Conservation (phyloP, 345 rosid species). For the Reutealis trisperma region DNA sequence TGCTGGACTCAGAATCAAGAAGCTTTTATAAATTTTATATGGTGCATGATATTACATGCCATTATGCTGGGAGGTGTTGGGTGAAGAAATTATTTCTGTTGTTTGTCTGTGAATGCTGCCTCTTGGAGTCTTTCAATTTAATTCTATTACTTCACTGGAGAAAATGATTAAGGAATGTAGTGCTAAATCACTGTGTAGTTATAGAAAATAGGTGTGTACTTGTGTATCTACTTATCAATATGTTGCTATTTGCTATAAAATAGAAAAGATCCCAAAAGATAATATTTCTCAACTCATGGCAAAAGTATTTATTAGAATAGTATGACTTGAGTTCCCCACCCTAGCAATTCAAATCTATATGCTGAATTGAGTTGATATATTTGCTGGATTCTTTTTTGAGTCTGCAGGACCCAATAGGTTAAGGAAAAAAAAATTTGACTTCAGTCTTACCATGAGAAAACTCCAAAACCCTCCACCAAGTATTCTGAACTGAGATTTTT, state of each 20-base stretch:
- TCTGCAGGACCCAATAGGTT: too few species aligned
- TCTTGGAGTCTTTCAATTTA: neutral
- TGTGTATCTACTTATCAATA: neutral
- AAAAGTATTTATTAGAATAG: neutral
- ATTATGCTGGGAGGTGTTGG: neutral
- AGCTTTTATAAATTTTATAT: neutral
- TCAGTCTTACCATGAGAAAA: too few species aligned
- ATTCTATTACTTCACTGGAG: neutral
- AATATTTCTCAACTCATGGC: neutral
- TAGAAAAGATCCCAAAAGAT: constrained; percentile 4
- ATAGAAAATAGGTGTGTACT: too few species aligned
- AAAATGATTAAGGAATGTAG: neutral
- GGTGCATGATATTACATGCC: neutral
- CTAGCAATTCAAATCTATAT: too few species aligned
- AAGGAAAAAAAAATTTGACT: too few species aligned
- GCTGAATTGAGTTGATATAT: too few species aligned
- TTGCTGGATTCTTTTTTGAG: too few species aligned
- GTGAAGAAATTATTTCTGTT: neutral
- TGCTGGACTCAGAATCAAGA: constrained; percentile 5
- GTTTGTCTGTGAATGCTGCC: neutral
- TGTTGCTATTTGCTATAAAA: neutral
- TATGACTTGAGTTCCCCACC: too few species aligned
- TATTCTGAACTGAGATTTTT: too few species aligned
- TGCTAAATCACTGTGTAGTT: neutral
- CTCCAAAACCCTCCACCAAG: too few species aligned